Base-by-base conservation (phyloP, 306 rosid species). In the Malus orientalis region DNA sequence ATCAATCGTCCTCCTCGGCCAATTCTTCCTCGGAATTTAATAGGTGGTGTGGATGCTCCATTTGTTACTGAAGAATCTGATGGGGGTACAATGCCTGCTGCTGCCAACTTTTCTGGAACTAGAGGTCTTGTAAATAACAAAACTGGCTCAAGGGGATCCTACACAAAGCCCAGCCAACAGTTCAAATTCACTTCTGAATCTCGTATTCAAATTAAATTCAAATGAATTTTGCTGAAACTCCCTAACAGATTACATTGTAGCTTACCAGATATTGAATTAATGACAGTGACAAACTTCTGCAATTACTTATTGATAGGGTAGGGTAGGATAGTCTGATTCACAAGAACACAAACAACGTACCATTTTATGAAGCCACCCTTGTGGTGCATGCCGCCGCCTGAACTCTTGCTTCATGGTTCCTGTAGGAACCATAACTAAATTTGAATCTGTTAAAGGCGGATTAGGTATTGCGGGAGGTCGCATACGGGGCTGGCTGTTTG, bases 111-210 rank as follows among this genome's bases (percentile, higher is more conserved):
- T n/a, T 91, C 97, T 76, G 99, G 91, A 82, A 95, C 81, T 67
- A 95, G 68, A 75, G 97, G 99, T 76, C 85, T 90, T 20, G 97
- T 86, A 84, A 95, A 95, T 84, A 95, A 71, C 83, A 95, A 75
- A 76, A 95, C 93, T 55, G 99, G 99, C 74, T 92, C 99, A 57
- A 78, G 91, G 42, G 97, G 97, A 86, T 95, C 99, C 98, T 94
- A 90, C 88, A 91, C 78, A 14, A 80, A 70, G n/a, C 72, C 73
- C 79, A 76, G 64, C 67, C 32, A 71, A 81, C 42, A 54, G 67
- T 77, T 82, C 61, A 76, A 69, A 69, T 18, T 66, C 45, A 71
- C 67, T 27, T 15, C 55, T 57, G 32, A 54, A 25, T 58, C 57
- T 60, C 23, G 42, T 42, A 76, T 40, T 51, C 23, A 38, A 7